Percentiles rank a stretch among this genome's conserved stretches.
These are phyloP conservation scores for Botryotinia calthae DNA, from an alignment of 2,329 filamentous ascomycete genomes.

Conservation along the genomic window DNA sequence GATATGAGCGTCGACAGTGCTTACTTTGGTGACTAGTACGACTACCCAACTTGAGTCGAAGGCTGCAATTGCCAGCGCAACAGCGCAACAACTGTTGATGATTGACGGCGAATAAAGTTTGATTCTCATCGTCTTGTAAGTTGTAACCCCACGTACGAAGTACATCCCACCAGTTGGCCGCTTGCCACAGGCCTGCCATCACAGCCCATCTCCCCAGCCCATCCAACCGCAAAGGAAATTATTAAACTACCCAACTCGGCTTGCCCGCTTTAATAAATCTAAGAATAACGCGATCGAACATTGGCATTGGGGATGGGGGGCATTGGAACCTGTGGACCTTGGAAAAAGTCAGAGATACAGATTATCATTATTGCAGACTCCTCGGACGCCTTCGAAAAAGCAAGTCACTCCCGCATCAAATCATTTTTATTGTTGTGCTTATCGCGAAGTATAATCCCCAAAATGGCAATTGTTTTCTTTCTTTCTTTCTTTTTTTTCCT, in stretches of 20 bases:
- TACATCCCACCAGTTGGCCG: constrained; percentile 9
- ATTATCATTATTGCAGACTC: neutral
- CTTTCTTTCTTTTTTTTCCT: too few relatives aligned
- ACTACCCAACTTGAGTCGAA: neutral
- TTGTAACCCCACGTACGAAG: neutral
- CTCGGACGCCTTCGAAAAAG: neutral
- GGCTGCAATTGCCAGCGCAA: constrained; percentile 8
- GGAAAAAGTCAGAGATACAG: neutral
- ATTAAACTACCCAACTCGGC: neutral
- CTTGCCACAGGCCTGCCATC: constrained; percentile 5
- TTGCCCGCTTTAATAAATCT: neutral
- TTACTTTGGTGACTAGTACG: neutral
- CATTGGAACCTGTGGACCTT: neutral
- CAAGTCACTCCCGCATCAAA: neutral
- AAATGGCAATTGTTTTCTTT: neutral
- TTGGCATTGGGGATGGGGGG: neutral
- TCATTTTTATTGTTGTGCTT: too few relatives aligned
- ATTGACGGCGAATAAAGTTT: neutral
- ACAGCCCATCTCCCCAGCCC: neutral
- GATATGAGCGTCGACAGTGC: neutral
- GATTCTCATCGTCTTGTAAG: neutral
- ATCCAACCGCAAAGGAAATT: neutral
- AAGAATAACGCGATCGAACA: neutral
- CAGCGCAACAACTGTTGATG: constrained; percentile 3
- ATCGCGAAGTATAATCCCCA: neutral